A percentile compares a stretch with the other conserved stretches of the same genome.
Evolutionary conservation across 2,329 filamentous ascomycete species (phyloP).

Genomic region (Cercospora sp.): DNA sequence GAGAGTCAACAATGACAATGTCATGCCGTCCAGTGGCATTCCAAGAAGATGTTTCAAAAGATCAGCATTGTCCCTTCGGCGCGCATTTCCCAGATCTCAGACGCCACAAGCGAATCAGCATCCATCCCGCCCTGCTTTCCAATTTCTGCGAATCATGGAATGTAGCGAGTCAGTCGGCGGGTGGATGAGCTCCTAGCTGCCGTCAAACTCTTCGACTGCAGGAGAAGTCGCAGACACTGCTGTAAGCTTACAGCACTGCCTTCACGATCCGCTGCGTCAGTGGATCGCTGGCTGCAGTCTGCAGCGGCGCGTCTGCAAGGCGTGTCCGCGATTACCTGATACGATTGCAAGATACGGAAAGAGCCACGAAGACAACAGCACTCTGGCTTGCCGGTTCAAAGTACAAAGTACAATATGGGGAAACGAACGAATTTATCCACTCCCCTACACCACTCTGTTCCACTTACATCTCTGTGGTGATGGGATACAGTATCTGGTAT

Average conservation of each 20-base stretch:
- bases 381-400: background rate
- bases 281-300: background rate
- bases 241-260: background rate
- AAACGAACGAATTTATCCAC: background rate
- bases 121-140: background rate
- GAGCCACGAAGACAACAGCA: background rate
- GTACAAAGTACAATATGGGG: background rate
- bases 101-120: constrained; percentile 3
- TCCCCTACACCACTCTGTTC: background rate
- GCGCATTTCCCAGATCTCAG: constrained; percentile 1
- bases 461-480: background rate
- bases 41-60: background rate
- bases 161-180: constrained; percentile 2
- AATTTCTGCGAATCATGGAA: background rate
- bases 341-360: background rate
- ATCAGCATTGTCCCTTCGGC: background rate
- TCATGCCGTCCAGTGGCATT: background rate
- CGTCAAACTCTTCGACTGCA: background rate
- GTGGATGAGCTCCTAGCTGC: constrained; percentile 3
- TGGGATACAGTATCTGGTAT: background rate
- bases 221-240: background rate
- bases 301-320: background rate
- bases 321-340: background rate
- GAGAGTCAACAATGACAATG: background rate
- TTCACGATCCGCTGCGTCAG: background rate